These are phyloP conservation scores for Dujonia santamariae DNA, from an alignment of 1,139 yeast species.

Conservation along the genomic window DNA sequence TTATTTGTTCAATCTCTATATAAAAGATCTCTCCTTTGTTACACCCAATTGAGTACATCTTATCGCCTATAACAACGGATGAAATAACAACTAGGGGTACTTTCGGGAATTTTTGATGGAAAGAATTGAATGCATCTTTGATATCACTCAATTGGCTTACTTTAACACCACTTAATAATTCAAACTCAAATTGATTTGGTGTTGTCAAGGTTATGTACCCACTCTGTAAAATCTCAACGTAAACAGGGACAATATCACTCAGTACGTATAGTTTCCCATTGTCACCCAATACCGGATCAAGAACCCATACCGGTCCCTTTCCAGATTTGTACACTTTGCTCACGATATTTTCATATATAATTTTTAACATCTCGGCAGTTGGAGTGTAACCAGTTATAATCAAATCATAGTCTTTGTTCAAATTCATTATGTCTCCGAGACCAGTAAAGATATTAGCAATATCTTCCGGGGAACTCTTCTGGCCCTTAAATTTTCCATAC, in stretches of 20 bases:
- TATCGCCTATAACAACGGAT: conserved; percentile 23
- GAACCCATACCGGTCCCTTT: conserved; percentile 25
- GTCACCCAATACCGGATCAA: conserved; percentile 43
- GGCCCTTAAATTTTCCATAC: conserved; percentile 46
- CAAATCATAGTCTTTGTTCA: conserved; percentile 48
- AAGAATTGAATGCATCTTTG: conserved; percentile 18
- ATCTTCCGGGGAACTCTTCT: conserved; percentile 17
- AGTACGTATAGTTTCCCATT: conserved; percentile 37
- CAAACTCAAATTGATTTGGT: conserved; percentile 43
- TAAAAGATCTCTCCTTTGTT: conserved; percentile 18
- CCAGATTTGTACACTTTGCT: conserved; percentile 11
- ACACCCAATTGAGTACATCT: conserved; percentile 35
- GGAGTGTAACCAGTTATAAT: conserved; percentile 75
- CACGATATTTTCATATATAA: conserved; percentile 27
- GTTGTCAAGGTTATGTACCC: conserved; percentile 33
- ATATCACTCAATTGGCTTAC: conserved; percentile 20
- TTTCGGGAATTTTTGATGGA: conserved; percentile 16
- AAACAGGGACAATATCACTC: conserved; percentile 29
- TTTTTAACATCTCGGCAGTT: conserved; percentile 47
- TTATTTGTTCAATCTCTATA: conserved; percentile 29
- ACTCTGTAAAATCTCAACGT: conserved; percentile 20
- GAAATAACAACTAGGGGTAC: conserved; percentile 33
- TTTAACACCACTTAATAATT: conserved; percentile 23
- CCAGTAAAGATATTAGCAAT: conserved; percentile 23
- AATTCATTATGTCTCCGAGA: conserved; percentile 19